Conservation (phyloP, 176 grass and related monocot genomes). For the Tillandsia fasciculata region DNA sequence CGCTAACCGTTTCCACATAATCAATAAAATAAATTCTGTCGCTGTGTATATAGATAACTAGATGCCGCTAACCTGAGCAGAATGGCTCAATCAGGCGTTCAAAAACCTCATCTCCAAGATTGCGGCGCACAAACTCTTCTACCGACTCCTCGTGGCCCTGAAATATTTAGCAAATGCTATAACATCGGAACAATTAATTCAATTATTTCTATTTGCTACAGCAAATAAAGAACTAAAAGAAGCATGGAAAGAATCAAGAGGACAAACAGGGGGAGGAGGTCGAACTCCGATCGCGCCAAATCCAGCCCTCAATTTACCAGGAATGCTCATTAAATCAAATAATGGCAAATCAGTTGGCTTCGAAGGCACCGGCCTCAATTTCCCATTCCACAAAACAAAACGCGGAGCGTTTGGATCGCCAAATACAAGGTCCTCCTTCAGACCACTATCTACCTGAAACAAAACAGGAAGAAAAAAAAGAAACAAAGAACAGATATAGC, state of each 20-base stretch:
- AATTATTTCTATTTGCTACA: background rate
- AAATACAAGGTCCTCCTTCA: constrained; percentile 82
- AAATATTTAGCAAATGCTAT: constrained; percentile 54
- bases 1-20: too few species aligned
- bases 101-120: constrained; percentile 87
- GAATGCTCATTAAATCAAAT: constrained; percentile 83
- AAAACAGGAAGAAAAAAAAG: background rate
- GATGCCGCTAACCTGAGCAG: constrained; percentile 49
- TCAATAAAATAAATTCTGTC: too few species aligned
- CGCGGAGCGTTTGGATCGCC: constrained; percentile 79
- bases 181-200: background rate
- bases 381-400: constrained; percentile 87
- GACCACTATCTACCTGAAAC: constrained; percentile 63
- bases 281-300: constrained; percentile 77
- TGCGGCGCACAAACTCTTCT: constrained; percentile 90
- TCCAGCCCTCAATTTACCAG: constrained; percentile 71
- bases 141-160: constrained; percentile 88
- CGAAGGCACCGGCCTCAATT: constrained; percentile 67
- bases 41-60: background rate
- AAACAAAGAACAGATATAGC: background rate
- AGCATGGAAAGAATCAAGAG: constrained; percentile 17
- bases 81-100: constrained; percentile 94
- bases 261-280: constrained; percentile 78
- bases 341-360: constrained; percentile 66
- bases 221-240: background rate